Evolutionary conservation across 2,329 filamentous ascomycete species (phyloP), one percentile per base, ranked within the genome.

Genomic region (Colletotrichum aenigma): DNA sequence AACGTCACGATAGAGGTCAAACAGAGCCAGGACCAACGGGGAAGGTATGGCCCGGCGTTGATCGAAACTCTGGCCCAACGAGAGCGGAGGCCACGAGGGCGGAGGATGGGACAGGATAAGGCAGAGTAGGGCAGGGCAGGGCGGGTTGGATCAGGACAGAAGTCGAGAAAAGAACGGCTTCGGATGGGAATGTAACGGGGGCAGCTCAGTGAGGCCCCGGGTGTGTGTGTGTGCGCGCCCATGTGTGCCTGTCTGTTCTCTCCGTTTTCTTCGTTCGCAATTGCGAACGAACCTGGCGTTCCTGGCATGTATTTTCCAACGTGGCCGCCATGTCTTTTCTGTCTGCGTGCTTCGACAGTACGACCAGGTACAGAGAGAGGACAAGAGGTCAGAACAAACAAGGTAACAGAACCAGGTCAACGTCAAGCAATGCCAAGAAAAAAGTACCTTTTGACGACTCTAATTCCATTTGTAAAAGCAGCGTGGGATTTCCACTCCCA

Each of bases 241-340:
- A 43, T 48, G 43, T 52, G 43, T 52, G 43, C 43, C 43, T 70
- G 32, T 74, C 61, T 75, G 64, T 65, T 74, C 69, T 67, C 58
- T 38, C 70, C 70, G 55, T 69, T 65, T 61, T 6, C 21, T 64
- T 75, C 64, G 70, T 73, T 76, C 74, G 74, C 74, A 74, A 76
- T 76, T 69, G 74, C 74, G 74, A 76, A 76, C 58, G 74, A 76
- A 67, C 28, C 64, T 74, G 74, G 64, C 58, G 70, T 76, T 61
- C 58, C 55, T 75, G 15, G 61, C 16, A 36, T 24, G 62, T 67
- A 43, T 55, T 34, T 52, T 21, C n/a, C 60, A 34, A 55, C 15
- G 26, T 26, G 16, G 7, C 12, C 58, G 43, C 16, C 43, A 68
- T 60, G 16, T 13, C 32, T 32, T 68, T 24, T 67, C 36, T 60